Base-by-base conservation (phyloP, 1,284 basidiomycete genomes). In the Heliocybe sulcata region DNA sequence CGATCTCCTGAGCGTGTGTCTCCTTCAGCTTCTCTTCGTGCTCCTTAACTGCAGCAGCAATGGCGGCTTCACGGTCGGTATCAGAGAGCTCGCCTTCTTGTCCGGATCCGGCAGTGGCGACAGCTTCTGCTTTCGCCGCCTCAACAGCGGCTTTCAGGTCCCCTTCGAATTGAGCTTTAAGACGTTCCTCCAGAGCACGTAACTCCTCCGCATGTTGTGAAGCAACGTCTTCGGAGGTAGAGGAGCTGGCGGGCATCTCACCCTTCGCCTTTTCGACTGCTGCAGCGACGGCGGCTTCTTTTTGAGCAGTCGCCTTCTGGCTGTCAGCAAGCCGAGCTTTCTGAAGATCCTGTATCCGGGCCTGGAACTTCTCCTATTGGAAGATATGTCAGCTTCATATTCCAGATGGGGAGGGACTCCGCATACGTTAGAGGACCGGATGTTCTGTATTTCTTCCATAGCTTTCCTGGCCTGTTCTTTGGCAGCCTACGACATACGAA, bases 181-280 rank as follows among this genome's bases (percentile, higher is more conserved):
- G 71, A 45, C 74, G 77, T 47, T 75, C 72, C 61, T 84, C 78
- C 27, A 87, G 67, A 0, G 72, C 70, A 33, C 73, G 72, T 45
- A 90, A 64, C 61, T 87, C 85, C 52, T 79, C 79, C 1, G 76
- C 75, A 60, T 87, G 86, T 52, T 75, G 74, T 59, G 75, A 78
- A 26, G 63, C 57, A 35, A 76, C 51, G 29, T 78, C 77, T 23
- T 77, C 77, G 3, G 69, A 64, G 3, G 62, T 55, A 1, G 58
- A n/a, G n/a, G n/a, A 53, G 0, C 65, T 27, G 10, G 63, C 54
- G 12, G 64, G 55, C 29, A 58, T 48, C 59, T 82, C 81, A 50
- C 60, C 68, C 58, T 77, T 79, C 8, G 77, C 68, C 58, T 82
- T 81, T 51, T 80, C 78, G 2, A 83, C 72, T 3, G 83, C 84